Evolutionary conservation across 1,284 basidiomycete genomes (phyloP).

Genomic region (Xerocomus nothofagi): DNA sequence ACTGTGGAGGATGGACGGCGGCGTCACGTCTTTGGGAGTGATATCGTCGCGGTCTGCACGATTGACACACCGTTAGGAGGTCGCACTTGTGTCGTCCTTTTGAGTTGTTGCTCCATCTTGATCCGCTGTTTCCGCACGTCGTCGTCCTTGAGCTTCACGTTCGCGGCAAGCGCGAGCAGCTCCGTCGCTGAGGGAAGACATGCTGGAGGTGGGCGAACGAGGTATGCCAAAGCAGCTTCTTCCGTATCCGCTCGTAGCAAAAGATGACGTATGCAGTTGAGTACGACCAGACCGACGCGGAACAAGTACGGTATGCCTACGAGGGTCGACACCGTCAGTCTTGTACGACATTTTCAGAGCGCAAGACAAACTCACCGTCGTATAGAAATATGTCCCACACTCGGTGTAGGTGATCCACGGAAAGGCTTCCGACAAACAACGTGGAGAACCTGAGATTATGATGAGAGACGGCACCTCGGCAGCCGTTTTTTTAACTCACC

Average conservation of each 20-base stretch:
- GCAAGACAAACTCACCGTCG: slow-evolving; percentile 62
- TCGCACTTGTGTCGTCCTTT: slow-evolving; percentile 53
- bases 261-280: slow-evolving; percentile 62
- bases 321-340: slow-evolving; percentile 8
- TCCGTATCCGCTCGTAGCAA: slow-evolving; percentile 53
- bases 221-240: slow-evolving; percentile 49
- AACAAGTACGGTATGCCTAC: slow-evolving; percentile 80
- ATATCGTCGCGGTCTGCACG: slow-evolving; percentile 31
- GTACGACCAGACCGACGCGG: slow-evolving; percentile 75
- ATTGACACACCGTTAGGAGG: slow-evolving; percentile 27
- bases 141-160: slow-evolving; percentile 79
- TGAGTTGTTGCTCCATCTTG: slow-evolving; percentile 69
- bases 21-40: slow-evolving; percentile 29
- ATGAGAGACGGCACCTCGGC: not conserved
- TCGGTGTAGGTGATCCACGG: slow-evolving; percentile 72
- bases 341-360: not conserved
- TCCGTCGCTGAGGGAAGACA: slow-evolving; percentile 58
- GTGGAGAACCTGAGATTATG: slow-evolving; percentile 56
- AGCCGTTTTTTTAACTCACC: slow-evolving; percentile 48
- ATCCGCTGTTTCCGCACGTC: slow-evolving; percentile 73
- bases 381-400: slow-evolving; percentile 89
- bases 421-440: slow-evolving; percentile 78
- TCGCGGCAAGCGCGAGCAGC: slow-evolving; percentile 60
- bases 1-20: not conserved
- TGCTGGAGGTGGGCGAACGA: slow-evolving; percentile 52